phyloP scores from a whole-genome alignment of 164 flowering plant genomes.

The Amborella trichopoda region DNA sequence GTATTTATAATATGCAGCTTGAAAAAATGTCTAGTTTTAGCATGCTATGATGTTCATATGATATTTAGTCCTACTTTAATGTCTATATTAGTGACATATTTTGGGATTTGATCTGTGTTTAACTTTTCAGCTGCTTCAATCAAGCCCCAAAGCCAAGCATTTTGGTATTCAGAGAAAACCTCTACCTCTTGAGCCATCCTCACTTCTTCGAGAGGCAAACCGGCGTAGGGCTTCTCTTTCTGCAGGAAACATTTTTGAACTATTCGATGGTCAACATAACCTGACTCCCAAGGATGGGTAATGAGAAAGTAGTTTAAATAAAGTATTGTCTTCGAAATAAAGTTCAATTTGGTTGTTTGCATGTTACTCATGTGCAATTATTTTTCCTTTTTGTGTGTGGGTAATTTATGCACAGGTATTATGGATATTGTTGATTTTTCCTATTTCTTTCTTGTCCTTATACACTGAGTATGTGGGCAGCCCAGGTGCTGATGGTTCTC shows the following conservation, averaged over 20 bases:
- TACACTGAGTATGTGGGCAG: slow-evolving; percentile 31
- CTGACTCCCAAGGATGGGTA: slow-evolving; percentile 49
- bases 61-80: no score
- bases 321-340: no score
- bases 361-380: no score
- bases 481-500: slow-evolving; percentile 47
- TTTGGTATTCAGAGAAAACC: slow-evolving; percentile 87
- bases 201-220: slow-evolving; percentile 89
- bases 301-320: slow-evolving; percentile 12
- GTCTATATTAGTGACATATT: no score
- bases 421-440: neutral
- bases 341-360: no score
- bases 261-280: slow-evolving; percentile 45
- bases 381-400: slow-evolving; percentile 1
- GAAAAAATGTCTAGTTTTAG: no score
- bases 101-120: no score
- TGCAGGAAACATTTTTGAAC: slow-evolving; percentile 77
- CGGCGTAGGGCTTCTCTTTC: slow-evolving; percentile 95
- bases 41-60: no score
- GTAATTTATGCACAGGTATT: slow-evolving; percentile 2
- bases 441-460: slow-evolving; percentile 4
- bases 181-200: slow-evolving; percentile 86
- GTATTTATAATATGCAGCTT: no score
- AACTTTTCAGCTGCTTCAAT: slow-evolving; percentile 58
- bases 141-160: slow-evolving; percentile 52